These are phyloP conservation scores for Monosporascus sp. DNA, from an alignment of 2,329 filamentous ascomycete genomes.

Conservation along the genomic window DNA sequence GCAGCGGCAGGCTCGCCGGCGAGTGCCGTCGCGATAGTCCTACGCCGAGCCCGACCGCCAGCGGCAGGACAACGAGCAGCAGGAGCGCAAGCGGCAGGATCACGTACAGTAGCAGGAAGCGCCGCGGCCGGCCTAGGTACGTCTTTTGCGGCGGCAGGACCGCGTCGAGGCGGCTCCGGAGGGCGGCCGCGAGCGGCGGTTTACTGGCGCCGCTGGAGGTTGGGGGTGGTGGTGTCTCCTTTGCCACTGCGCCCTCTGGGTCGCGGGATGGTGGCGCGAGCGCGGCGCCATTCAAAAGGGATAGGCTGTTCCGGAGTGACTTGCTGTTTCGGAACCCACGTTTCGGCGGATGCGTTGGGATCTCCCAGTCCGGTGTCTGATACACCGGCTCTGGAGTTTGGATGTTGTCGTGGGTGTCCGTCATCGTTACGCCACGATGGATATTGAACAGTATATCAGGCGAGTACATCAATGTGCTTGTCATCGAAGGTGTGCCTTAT, in stretches of 20 bases:
- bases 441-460: no score
- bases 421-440: no score
- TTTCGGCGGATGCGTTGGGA: constrained; percentile 2
- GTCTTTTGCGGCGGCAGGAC: constrained; percentile 17
- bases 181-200: constrained; percentile 2
- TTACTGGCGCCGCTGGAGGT: not conserved
- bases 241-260: not conserved
- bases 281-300: not conserved
- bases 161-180: constrained; percentile 13
- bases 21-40: constrained; percentile 13
- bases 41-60: constrained; percentile 21
- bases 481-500: no score
- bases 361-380: constrained; percentile 12
- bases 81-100: constrained; percentile 15
- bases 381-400: not conserved
- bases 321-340: constrained; percentile 2
- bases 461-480: no score
- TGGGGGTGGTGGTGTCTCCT: not conserved
- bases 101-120: constrained; percentile 16
- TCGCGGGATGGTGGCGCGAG: not conserved
- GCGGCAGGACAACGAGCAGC: constrained; percentile 15
- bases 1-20: constrained; percentile 14
- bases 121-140: constrained; percentile 19
- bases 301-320: constrained; percentile 3
- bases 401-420: no score